These are phyloP conservation scores for Jamesozyma rosinii DNA, from an alignment of 805 yeast genomes.

Conservation along the genomic window DNA sequence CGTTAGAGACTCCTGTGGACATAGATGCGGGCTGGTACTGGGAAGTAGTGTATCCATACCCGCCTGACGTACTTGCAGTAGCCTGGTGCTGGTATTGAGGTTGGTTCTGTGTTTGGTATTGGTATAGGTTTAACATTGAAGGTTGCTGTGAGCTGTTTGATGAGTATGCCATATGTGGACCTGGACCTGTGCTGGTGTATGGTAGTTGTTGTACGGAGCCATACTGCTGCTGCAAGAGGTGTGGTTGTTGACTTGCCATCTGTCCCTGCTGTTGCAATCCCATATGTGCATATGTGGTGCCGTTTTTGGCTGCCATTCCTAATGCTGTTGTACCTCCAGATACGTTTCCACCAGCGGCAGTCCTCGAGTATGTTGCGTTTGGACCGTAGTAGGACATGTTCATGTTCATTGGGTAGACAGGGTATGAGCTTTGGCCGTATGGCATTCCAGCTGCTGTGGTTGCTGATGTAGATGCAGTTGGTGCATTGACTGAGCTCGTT, in stretches of 20 bases:
- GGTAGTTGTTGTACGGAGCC: slow-evolving; percentile 1
- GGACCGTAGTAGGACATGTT: slow-evolving; percentile 9
- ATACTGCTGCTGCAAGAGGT: slow-evolving; percentile 1
- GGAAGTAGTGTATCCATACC: not conserved
- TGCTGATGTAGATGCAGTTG: not conserved
- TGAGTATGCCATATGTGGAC: not conserved
- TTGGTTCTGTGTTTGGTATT: slow-evolving; percentile 5
- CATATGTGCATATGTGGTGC: not conserved
- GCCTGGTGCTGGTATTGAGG: slow-evolving; percentile 3
- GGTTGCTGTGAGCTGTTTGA: not conserved
- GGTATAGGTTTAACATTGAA: slow-evolving; percentile 1
- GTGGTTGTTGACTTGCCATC: slow-evolving; percentile 1
- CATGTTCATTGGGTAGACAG: slow-evolving; percentile 7
- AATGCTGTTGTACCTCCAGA: not conserved
- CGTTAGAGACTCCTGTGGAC: not conserved
- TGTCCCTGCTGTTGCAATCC: slow-evolving; percentile 1
- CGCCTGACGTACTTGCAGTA: not conserved
- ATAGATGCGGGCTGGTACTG: not conserved
- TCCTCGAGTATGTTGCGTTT: slow-evolving; percentile 1
- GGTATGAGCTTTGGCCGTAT: slow-evolving; percentile 3
- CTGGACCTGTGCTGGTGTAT: not conserved
- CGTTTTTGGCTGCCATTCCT: not conserved
- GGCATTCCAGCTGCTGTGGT: slow-evolving; percentile 2
- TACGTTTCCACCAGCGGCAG: not conserved
- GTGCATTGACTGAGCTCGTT: not conserved